Evolutionary conservation across 139 green algal species (phyloP), one percentile per base, ranked within the genome.

Genomic region (Picochlorum sp.): DNA sequence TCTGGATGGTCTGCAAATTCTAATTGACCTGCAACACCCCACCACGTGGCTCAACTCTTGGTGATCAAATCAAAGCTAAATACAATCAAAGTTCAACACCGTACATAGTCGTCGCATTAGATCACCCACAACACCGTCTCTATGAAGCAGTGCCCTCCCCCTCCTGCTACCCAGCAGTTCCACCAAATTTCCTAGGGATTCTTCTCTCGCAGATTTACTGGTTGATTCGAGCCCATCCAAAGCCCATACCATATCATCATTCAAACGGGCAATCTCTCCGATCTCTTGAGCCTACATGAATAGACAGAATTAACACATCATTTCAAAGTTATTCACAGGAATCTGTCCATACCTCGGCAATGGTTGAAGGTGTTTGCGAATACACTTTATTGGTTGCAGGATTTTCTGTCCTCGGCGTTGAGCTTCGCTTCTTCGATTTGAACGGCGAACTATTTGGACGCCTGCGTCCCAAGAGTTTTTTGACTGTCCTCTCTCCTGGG

Each of bases 241-340:
- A 11, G 70, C 70, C 64, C 58, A 72, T 20, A 63, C 15, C 0
- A 49, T 63, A 24, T 72, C 65, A 24, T 77, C 65, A 24, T 64
- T 60, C 15, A 30, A n/a, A 9, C 26, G 10, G 20, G 18, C 50
- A 62, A 69, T 54, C 41, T 76, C 70, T 3, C 70, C 70, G 16
- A 72, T 47, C 15, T 69, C 70, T 64, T 77, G 70, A 18, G 70
- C 70, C 49, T 72, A 34, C 47, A 77, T 9, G 20, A 54, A 54
- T 54, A 84, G 84, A 47, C 2, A 77, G 93, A 50, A 55, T 95
- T 38, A 87, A 96, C 68, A 83, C n/a, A 26, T 21, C 18, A 54
- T 20, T 20, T 54, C 6, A 21, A 20, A 54, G 6, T 54, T 54
- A 15, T 18, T 54, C 16, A 26, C 6, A 9, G 18, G 47, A 20